Base-by-base conservation (phyloP, 1,284 basidiomycete genomes). In the Heliocybe sulcata region DNA sequence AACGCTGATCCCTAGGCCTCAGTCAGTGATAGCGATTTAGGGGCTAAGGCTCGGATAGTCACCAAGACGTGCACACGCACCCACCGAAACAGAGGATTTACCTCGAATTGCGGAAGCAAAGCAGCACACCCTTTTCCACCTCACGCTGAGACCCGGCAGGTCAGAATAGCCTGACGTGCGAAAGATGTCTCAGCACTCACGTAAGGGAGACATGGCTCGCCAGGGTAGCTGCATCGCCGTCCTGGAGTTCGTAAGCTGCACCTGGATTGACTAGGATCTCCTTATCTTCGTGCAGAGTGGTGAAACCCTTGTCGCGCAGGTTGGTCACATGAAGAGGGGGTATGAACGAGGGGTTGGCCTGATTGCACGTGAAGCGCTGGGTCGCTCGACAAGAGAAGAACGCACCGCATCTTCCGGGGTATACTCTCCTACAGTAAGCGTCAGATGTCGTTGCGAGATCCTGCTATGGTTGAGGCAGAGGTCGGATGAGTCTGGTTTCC, bases 31-130 rank as follows among this genome's bases (percentile, higher is more conserved):
- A 20, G 16, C 3, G 16, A 31, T 27, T 16, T 38, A 16, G 27
- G 42, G 22, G 22, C 2, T 14, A 26, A 26, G 14, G 25, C 11
- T 16, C 8, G 12, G 35, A 47, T 35, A 33, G 71, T 48, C 62
- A 82, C 86, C 86, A 19, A 88, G 66, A 4, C 72, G 65, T 9
- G 78, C 77, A 60, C 84, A 88, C 2, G 70, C 70, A 26, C 77
- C 71, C 2, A 65, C 55, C 1, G 72, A 66, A 58, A 70, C 59
- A 3, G 68, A 55, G 1, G 64, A 54, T 20, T 63, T 59, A 10
- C 63, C 68, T 23, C 67, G 63, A 0, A 59, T 58, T 10, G 69
- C 67, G 0, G 78, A 67, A 35, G 71, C 66, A 59, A 77, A 82
- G 57, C 78, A 83, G 54, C 76, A 79, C 20, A 85, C 60, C 9